These are phyloP conservation scores for Cyberlindnera japonica DNA, from an alignment of 805 yeast genomes.

Conservation along the genomic window DNA sequence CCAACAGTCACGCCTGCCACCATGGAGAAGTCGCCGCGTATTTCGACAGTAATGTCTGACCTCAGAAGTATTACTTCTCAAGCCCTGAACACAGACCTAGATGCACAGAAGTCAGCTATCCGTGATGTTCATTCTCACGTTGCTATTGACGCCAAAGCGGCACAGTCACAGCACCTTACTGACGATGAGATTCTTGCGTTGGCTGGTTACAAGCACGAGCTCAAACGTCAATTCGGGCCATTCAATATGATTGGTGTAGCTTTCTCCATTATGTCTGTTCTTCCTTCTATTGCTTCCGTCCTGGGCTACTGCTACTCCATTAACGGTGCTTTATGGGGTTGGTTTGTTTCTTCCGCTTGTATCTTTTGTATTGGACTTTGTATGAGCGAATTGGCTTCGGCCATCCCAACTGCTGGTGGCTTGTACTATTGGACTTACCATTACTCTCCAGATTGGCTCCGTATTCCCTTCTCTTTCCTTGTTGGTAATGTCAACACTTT, in stretches of 20 bases:
- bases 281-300: slow-evolving; percentile 55
- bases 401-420: slow-evolving; percentile 77
- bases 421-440: slow-evolving; percentile 65
- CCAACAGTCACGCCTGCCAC: no score
- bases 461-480: slow-evolving; percentile 54
- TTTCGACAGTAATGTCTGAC: no score
- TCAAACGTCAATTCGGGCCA: slow-evolving; percentile 55
- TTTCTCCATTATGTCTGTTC: slow-evolving; percentile 63
- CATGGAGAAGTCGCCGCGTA: no score
- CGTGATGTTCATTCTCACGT: slow-evolving; percentile 7
- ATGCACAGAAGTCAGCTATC: slow-evolving; percentile 29
- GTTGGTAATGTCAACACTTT: slow-evolving; percentile 67
- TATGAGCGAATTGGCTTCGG: slow-evolving; percentile 63
- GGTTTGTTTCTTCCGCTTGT: slow-evolving; percentile 57
- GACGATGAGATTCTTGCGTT: slow-evolving; percentile 36
- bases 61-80: slow-evolving; percentile 10
- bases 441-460: slow-evolving; percentile 53
- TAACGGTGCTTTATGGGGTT: slow-evolving; percentile 60
- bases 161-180: not conserved
- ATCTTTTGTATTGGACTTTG: slow-evolving; percentile 53
- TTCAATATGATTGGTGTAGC: slow-evolving; percentile 66
- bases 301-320: slow-evolving; percentile 44
- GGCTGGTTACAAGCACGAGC: slow-evolving; percentile 71
- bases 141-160: not conserved
- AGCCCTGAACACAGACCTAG: slow-evolving; percentile 16